Base-by-base conservation (phyloP, 177 flowering plant species). In the Tripterygium wilfordii region DNA sequence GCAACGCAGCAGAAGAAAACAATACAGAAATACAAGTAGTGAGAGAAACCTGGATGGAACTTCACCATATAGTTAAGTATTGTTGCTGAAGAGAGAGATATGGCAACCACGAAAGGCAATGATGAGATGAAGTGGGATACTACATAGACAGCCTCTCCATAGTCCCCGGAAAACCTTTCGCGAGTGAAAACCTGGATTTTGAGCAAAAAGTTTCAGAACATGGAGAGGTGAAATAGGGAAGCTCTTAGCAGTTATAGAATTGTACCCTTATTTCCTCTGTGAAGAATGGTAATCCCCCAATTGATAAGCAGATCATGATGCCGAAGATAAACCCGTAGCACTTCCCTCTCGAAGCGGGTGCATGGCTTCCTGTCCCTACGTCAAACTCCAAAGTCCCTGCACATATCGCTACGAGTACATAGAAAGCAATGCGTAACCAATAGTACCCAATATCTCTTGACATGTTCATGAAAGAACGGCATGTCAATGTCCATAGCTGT, bases 401-500 rank as follows among this genome's bases (percentile, higher is more conserved):
- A 37, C 68, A 49, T 13, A 60, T 1, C 9, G 75, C 54, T 8
- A 74, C 62, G 0, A 49, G 33, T 8, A 65, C 31, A 36, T 54
- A 70, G 12, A 65, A 48, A 0, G 54, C 16, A 17, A 67, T 49
- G 26, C 79, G 52, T 15, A 70, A 35, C 79, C 79, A 74, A 55
- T 64, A 74, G 32, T 74, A 74, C 17, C 79, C 75, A 16, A 70
- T 36, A 36, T 74, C 79, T 47, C 79, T 58, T 1, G 23, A 30
- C 72, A 74, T 74, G 58, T 74, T 70, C 10, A 45, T 22, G 17
- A 27, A 64, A 1, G 75, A 70, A 31, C 79, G 42, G 23, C 25
- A 50, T 20, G 63, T 66, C 60, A 74, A 42, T 42, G 60, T 64
- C 9, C 25, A 13, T 0, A 70, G 70, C 54, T 74, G 75, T 54